Conservation (phyloP, 1,139 yeast species). For the Casaregolazyma suthepensis region DNA sequence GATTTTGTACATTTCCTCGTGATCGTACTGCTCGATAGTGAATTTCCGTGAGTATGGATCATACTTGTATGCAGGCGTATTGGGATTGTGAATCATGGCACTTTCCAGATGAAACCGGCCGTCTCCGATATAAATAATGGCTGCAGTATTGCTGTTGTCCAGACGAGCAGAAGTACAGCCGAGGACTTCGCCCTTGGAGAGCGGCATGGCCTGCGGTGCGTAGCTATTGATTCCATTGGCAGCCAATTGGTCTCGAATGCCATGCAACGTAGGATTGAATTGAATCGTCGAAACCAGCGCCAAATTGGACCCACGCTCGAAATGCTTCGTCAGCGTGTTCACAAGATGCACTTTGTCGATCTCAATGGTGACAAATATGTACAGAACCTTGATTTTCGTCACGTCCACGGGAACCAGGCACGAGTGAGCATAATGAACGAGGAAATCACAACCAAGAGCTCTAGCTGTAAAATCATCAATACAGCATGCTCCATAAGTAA, state of each 20-base stretch:
- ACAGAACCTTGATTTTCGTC: constrained; percentile 80
- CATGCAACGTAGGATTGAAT: constrained; percentile 89
- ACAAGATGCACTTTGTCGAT: constrained; percentile 79
- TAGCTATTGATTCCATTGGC: constrained; percentile 38
- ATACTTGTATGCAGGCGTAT: constrained; percentile 82
- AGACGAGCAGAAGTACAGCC: constrained; percentile 93
- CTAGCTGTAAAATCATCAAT: constrained; percentile 95
- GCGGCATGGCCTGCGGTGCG: constrained; percentile 89
- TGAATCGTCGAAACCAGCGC: constrained; percentile 96
- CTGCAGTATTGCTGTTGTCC: constrained; percentile 50
- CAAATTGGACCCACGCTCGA: constrained; percentile 51
- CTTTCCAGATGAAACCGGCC: constrained; percentile 94
- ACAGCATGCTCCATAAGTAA: constrained; percentile 97
- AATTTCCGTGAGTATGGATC: constrained; percentile 93
- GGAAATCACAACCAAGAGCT: constrained; percentile 86
- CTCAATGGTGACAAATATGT: constrained; percentile 90
- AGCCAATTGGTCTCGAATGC: constrained; percentile 51
- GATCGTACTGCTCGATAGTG: constrained; percentile 84
- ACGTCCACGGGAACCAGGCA: constrained; percentile 94
- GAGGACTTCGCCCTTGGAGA: constrained; percentile 91
- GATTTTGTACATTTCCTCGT: constrained; percentile 67
- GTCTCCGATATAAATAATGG: constrained; percentile 90
- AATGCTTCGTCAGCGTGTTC: constrained; percentile 68
- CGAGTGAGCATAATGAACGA: constrained; percentile 96
- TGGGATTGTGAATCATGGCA: constrained; percentile 96